Conservation (phyloP, 1,139 yeast species). For the Magnusiomyces paraingens region DNA sequence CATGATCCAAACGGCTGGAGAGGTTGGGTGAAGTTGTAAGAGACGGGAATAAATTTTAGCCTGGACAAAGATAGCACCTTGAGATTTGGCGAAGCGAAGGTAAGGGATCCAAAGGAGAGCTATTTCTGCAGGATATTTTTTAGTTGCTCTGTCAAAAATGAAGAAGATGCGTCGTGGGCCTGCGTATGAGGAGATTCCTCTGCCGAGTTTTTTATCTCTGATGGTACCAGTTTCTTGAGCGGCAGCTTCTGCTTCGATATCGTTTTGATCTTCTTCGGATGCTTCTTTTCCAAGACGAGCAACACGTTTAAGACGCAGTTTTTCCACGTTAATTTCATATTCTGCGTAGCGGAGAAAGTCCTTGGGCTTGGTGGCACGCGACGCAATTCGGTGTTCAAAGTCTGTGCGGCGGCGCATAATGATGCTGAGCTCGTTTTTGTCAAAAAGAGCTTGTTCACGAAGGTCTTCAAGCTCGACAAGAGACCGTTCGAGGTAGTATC, state of each 20-base stretch:
- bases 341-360: constrained; percentile 78
- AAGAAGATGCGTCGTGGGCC: constrained; percentile 76
- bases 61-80: constrained; percentile 72
- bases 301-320: constrained; percentile 65
- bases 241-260: constrained; percentile 11
- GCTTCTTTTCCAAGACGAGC: constrained; percentile 43
- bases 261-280: constrained; percentile 11
- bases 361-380: constrained; percentile 71
- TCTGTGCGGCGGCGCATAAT: constrained; percentile 93
- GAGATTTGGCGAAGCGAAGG: constrained; percentile 62
- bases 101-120: constrained; percentile 68
- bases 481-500: constrained; percentile 74
- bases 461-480: constrained; percentile 93
- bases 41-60: constrained; percentile 74
- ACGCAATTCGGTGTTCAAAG: constrained; percentile 83
- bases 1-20: constrained; percentile 84
- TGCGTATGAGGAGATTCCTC: constrained; percentile 71
- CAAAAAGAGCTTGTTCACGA: constrained; percentile 69
- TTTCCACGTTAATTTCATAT: constrained; percentile 76
- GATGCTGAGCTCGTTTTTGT: constrained; percentile 62
- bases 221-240: constrained; percentile 8
- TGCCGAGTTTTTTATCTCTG: constrained; percentile 36
- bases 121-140: constrained; percentile 71
- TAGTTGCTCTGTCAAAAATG: constrained; percentile 77
- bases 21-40: constrained; percentile 84